A percentile compares a stretch with the other conserved stretches of the same genome.
Evolutionary conservation across 371 early-diverging fungal species (phyloP).

Genomic region (Zychaea mexicana): DNA sequence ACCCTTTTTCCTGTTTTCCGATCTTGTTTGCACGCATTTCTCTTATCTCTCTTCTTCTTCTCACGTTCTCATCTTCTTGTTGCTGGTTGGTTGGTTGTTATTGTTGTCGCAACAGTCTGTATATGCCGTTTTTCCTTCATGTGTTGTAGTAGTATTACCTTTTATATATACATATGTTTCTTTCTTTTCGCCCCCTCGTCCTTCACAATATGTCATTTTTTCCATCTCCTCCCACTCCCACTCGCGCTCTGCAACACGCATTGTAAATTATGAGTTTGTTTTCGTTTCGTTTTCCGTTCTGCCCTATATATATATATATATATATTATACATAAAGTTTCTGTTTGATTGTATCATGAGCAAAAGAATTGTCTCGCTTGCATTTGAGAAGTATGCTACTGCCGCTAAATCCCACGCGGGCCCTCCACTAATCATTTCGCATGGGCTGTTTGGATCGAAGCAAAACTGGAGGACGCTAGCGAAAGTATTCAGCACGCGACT

Average conservation of each 20-base stretch:
- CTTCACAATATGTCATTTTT: too few species aligned
- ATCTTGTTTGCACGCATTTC: background rate
- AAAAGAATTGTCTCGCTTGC: constrained; percentile 13
- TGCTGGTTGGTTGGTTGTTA: too few species aligned
- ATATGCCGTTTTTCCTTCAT: background rate
- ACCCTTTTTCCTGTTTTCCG: background rate
- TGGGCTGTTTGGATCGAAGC: constrained; percentile 93
- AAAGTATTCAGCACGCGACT: constrained; percentile 68
- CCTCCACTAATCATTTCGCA: constrained; percentile 55
- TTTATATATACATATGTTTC: too few species aligned
- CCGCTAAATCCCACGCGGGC: constrained; percentile 2
- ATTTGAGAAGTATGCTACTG: constrained; percentile 24
- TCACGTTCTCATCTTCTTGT: too few species aligned
- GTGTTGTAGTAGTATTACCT: too few species aligned
- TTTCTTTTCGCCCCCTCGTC: too few species aligned
- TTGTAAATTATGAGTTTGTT: too few species aligned
- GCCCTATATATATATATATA: too few species aligned
- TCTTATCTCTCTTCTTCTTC: background rate
- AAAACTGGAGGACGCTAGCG: constrained; percentile 87
- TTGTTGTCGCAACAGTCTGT: too few species aligned
- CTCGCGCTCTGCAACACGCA: too few species aligned
- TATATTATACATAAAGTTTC: too few species aligned
- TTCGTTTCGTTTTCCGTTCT: constrained; percentile 3
- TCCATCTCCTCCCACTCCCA: too few species aligned
- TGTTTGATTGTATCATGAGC: background rate